Base-by-base conservation (phyloP, 331 rosid genomes). In the Dryas integrifolia region DNA sequence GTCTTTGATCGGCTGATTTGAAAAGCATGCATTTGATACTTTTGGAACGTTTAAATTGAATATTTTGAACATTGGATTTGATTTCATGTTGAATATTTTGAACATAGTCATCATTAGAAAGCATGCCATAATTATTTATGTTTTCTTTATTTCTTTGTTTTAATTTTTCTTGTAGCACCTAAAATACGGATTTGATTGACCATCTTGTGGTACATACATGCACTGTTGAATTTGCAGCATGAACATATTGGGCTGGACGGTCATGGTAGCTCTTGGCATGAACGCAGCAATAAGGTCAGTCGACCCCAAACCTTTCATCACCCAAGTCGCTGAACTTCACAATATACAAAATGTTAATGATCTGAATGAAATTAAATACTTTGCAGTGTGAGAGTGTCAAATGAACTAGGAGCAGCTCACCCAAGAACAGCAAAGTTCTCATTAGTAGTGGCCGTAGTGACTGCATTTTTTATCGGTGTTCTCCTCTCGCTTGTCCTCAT, bases 341-440 rank as follows among this genome's bases (percentile, higher is more conserved):
- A 8, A 14, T 51, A 30, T 6, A 30, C 56, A 1, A 15, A 21
- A 18, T 35, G 38, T 47, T 43, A 11, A 18, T 30, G 35, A 30
- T 15, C 52, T 26, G 10, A 49, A 15, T 66, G 58, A 47, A 50
- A 55, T 38, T 26, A 0, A 50, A 35, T 9, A 4, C 26, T 7
- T 5, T 65, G 72, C 81, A 92, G 93, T 48, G 96, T 92, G 78
- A 76, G 96, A 69, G 84, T 92, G 5, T 92, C 97, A 0, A 92
- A 92, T 51, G 97, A 92, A 76, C 69, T 92, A 45, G 97, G 97
- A 1, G 97, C 88, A 60, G 74, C 65, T 72, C 96, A 89, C 47
- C 97, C 96, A 24, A 92, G 96, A 83, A 85, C 88, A 24, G 96
- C 96, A 3, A 88, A 77, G 52, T 88, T 88, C 68, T 85, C 92